Evolutionary conservation across 2,329 filamentous ascomycete species (phyloP).

Genomic region (Emmonsiellopsis sp.): DNA sequence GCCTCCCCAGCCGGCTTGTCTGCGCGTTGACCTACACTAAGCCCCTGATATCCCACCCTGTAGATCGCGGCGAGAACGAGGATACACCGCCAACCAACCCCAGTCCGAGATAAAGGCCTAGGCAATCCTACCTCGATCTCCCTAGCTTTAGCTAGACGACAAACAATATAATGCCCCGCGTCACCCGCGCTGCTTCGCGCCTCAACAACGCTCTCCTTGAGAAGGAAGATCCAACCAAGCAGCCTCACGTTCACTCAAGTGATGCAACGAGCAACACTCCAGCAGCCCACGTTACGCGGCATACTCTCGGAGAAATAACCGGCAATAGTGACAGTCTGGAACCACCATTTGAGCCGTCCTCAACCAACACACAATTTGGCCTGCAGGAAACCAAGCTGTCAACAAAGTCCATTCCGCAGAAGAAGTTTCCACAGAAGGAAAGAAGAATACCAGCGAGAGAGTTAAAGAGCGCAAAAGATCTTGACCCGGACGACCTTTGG

Average conservation of each 20-base stretch:
- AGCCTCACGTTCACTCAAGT: neutral
- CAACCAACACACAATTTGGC: neutral
- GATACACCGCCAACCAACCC: neutral
- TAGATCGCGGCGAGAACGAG: neutral
- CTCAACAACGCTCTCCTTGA: constrained; percentile 5
- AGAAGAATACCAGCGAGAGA: neutral
- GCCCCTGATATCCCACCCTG: neutral
- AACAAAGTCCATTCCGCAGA: neutral
- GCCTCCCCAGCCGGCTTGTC: too few relatives aligned
- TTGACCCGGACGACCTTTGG: constrained; percentile 1
- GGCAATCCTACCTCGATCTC: neutral
- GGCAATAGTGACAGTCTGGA: neutral
- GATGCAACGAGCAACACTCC: neutral
- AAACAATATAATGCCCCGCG: constrained; percentile 9
- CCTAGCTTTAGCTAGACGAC: neutral
- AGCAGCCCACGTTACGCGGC: neutral
- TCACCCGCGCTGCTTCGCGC: constrained; percentile 14
- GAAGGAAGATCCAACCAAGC: neutral
- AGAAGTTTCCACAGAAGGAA: neutral
- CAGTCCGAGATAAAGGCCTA: neutral
- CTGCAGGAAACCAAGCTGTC: neutral
- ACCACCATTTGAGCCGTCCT: neutral
- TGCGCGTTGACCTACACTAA: too few relatives aligned
- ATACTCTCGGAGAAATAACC: neutral
- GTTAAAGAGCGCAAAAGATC: neutral